Percentiles rank a stretch among this genome's conserved stretches.
Evolutionary conservation across 2,329 filamentous ascomycete species (phyloP).

Genomic region (Piedraia hortae): DNA sequence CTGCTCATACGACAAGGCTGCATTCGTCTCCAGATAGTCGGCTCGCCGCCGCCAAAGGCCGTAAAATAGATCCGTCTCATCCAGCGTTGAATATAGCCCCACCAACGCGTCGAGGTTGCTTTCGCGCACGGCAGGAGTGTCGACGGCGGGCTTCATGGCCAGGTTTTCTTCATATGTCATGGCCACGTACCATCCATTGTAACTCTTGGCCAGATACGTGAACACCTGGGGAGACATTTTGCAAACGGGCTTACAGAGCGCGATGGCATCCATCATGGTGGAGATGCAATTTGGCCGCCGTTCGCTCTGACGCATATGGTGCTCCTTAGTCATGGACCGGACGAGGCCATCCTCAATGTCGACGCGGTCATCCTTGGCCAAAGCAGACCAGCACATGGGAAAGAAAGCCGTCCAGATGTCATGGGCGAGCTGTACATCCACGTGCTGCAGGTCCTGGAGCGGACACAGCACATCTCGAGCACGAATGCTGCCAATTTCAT

Average conservation of each 20-base stretch:
- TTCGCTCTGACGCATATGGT: constrained; percentile 79
- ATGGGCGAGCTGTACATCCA: constrained; percentile 55
- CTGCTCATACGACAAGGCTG: constrained; percentile 89
- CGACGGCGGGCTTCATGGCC: constrained; percentile 56
- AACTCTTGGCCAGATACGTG: constrained; percentile 82
- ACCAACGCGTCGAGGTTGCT: constrained; percentile 91
- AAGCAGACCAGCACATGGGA: constrained; percentile 76
- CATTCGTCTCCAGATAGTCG: constrained; percentile 92
- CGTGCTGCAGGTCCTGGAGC: constrained; percentile 71
- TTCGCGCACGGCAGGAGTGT: constrained; percentile 62
- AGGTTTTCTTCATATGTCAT: constrained; percentile 72
- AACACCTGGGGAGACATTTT: constrained; percentile 88
- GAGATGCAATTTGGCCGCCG: constrained; percentile 88
- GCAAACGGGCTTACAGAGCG: constrained; percentile 59
- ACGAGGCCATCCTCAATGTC: constrained; percentile 83
- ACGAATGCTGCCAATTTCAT: constrained; percentile 61
- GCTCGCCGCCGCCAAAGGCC: constrained; percentile 87
- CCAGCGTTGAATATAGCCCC: constrained; percentile 66
- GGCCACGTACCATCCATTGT: constrained; percentile 93
- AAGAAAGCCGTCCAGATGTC: constrained; percentile 80
- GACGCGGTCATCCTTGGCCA: constrained; percentile 60
- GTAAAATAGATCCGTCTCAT: constrained; percentile 94
- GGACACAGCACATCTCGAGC: constrained; percentile 74
- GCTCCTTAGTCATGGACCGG: constrained; percentile 77
- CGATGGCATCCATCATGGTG: constrained; percentile 66